These are phyloP conservation scores for Candida boidinii DNA, from an alignment of 805 yeast species.

Conservation along the genomic window DNA sequence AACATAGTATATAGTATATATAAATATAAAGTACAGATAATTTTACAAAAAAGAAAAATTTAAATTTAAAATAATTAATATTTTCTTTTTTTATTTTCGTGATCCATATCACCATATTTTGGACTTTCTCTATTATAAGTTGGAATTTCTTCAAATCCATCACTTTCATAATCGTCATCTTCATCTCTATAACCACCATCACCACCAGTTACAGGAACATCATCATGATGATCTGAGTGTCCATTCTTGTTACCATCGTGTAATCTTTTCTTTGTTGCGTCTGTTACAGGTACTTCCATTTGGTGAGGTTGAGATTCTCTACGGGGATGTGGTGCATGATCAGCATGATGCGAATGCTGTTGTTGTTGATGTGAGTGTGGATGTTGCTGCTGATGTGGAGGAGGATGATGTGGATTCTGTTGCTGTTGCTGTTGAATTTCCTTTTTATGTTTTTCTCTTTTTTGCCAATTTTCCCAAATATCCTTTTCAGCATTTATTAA, in stretches of 20 bases:
- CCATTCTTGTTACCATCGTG: neutral
- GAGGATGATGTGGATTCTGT: conserved; percentile 5
- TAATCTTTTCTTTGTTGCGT: neutral
- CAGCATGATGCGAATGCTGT: conserved; percentile 7
- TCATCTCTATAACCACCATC: conserved; percentile 16
- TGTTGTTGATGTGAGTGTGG: conserved; percentile 11
- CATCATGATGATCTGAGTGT: neutral
- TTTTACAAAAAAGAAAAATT: neutral
- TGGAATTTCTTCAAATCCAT: conserved; percentile 29
- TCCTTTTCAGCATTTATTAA: conserved; percentile 46
- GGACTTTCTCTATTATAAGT: conserved; percentile 17
- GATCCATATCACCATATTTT: conserved; percentile 17
- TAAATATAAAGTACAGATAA: neutral
- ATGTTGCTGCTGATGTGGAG: conserved; percentile 8
- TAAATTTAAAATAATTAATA: conserved; percentile 1
- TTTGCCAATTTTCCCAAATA: conserved; percentile 56
- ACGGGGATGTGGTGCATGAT: neutral
- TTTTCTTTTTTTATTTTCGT: conserved; percentile 9
- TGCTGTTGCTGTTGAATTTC: conserved; percentile 13
- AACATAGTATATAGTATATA: too few relatives aligned
- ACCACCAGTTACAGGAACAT: neutral
- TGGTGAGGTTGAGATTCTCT: neutral
- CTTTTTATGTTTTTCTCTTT: conserved; percentile 34
- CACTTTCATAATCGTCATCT: conserved; percentile 21
- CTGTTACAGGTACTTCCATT: neutral